Percentiles rank a stretch among this genome's conserved stretches.
Conservation (phyloP, 2,329 filamentous ascomycete species). For the Clonostachys chloroleuca region DNA sequence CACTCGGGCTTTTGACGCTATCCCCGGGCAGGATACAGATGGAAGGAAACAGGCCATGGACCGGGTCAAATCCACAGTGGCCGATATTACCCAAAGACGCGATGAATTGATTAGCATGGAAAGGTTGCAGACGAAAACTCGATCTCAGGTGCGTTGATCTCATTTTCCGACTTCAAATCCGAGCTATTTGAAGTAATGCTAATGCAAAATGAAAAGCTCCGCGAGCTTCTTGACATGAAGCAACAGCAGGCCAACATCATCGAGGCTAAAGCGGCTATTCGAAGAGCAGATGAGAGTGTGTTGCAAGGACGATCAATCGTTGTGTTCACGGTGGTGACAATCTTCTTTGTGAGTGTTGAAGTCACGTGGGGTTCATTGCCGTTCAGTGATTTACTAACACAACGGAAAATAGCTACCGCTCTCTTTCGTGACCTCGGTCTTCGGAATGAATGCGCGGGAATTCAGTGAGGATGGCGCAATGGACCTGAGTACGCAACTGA, state of each 20-base stretch:
- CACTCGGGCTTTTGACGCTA: neutral
- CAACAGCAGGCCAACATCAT: constrained; percentile 41
- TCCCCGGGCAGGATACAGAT: neutral
- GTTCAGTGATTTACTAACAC: neutral
- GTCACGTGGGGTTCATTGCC: neutral
- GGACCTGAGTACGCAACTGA: constrained; percentile 7
- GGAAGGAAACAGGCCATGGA: constrained; percentile 6
- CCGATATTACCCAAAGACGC: constrained; percentile 7
- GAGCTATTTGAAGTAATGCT: neutral
- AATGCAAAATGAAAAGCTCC: constrained; percentile 10
- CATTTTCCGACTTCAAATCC: neutral
- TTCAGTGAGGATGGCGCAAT: constrained; percentile 9
- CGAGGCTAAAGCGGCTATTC: constrained; percentile 34
- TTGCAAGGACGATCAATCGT: constrained; percentile 37
- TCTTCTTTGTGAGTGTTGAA: constrained; percentile 31
- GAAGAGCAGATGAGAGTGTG: constrained; percentile 30
- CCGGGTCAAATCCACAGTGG: constrained; percentile 3
- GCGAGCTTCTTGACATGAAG: constrained; percentile 33
- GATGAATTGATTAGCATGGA: constrained; percentile 16
- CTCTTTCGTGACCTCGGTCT: constrained; percentile 27
- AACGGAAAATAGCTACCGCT: constrained; percentile 20
- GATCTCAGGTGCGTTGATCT: constrained; percentile 10
- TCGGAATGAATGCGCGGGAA: constrained; percentile 28
- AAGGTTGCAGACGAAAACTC: constrained; percentile 15
- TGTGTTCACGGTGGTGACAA: constrained; percentile 40